Evolutionary conservation across 306 rosid species (phyloP).

Genomic region (Casuarina cunninghamiana): DNA sequence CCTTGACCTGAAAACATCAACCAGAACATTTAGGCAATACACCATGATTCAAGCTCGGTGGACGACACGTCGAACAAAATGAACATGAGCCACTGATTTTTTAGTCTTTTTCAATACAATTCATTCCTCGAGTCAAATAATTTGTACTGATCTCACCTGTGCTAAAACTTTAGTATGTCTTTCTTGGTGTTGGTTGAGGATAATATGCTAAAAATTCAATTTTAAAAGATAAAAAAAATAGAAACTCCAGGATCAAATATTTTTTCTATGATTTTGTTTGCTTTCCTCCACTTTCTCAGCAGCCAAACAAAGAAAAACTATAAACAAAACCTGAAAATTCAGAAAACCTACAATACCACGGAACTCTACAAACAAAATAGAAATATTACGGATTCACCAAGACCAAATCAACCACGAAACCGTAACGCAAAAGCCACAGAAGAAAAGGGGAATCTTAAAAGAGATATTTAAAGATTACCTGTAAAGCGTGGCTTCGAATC

Average conservation of each 20-base stretch:
- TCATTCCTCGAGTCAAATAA: background rate
- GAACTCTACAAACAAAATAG: background rate
- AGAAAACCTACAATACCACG: background rate
- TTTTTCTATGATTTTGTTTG: background rate
- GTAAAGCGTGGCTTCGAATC: slow-evolving; percentile 11
- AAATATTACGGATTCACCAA: slow-evolving; percentile 6
- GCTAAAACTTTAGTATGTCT: background rate
- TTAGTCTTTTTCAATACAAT: background rate
- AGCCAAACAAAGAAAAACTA: slow-evolving; percentile 1
- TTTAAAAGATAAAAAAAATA: slow-evolving; percentile 9
- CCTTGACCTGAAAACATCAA: slow-evolving; percentile 29
- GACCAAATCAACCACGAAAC: background rate
- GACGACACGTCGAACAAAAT: background rate
- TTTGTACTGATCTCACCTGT: background rate
- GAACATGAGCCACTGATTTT: background rate
- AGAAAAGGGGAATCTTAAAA: background rate
- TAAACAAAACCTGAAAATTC: background rate
- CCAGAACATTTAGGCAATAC: slow-evolving; percentile 3
- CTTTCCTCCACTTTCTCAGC: slow-evolving; percentile 4
- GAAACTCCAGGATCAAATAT: background rate
- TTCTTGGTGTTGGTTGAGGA: background rate
- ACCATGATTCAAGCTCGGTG: background rate
- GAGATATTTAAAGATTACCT: slow-evolving; percentile 27
- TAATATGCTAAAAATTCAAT: background rate
- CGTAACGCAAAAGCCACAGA: background rate